Evolutionary conservation across 371 early-diverging fungal species (phyloP), one percentile per base, ranked within the genome.

Genomic region (Fennellomyces sp.): DNA sequence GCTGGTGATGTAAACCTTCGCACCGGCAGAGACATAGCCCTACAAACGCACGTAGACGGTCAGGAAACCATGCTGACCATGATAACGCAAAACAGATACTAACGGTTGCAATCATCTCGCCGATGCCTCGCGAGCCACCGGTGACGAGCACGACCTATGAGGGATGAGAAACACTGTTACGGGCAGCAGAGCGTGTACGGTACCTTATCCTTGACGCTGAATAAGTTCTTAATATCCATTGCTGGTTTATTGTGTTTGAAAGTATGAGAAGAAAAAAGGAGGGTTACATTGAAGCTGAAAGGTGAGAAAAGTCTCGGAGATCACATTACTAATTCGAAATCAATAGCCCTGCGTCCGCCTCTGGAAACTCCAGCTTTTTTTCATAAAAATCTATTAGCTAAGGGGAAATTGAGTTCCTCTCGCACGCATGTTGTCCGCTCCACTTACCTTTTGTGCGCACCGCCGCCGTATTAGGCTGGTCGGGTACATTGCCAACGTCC

Each of bases 111-210:
- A 89, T 82, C 84, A 86, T 84, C 54, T 79, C 70, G n/a, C 89
- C 89, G 39, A 85, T 78, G 21, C 89, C 90, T 42, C 87, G 74
- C 35, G 88, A 85, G 36, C 95, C 95, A 50, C 95, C 95, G n/a
- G 94, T 97, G 17, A 97, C 89, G 28, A 97, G 83, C 15, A 92
- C 96, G 2, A 95, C 52, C 33, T 31, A 33, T 12, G 33, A 33
- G 27, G 5, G 17, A 28, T 5, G 6, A 11, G 50, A 13, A 26
- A 50, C n/a, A 5, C 29, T 28, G 21, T 13, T 28, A 50, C 13
- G n/a, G 29, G 15, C 8, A 28, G 11, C 17, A 41, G 25, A 50
- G 10, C 30, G 7, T 13, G 5, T 2, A n/a, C 15, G 27, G 25
- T 52, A 52, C 90, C 75, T 95, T 96, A 65, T 84, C 91, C 61